Conservation (phyloP, 163 green algal species). For the Volvox carteri region DNA sequence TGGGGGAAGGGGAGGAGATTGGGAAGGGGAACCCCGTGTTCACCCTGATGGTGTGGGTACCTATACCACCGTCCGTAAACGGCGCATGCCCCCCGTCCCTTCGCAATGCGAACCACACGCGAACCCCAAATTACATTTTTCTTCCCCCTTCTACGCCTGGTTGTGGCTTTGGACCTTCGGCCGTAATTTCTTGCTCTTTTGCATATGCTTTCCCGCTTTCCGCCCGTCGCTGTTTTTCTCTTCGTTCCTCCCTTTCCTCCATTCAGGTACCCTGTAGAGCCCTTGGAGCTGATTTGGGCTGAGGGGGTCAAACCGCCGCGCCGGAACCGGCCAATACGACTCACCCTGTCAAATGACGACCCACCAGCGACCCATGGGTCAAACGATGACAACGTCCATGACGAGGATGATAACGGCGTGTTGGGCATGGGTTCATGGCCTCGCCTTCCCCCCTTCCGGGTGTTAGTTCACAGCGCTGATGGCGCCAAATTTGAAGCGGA, state of each 20-base stretch:
- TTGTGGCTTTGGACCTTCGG: too few species aligned
- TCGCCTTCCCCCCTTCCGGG: constrained; percentile 1
- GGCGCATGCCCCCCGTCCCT: too few species aligned
- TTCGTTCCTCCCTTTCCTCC: too few species aligned
- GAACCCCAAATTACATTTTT: too few species aligned
- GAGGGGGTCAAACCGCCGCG: not conserved
- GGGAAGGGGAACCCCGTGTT: not conserved
- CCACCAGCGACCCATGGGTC: not conserved
- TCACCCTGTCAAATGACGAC: constrained; percentile 24
- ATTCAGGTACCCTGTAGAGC: constrained; percentile 32
- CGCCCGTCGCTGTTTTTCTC: too few species aligned
- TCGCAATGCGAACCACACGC: too few species aligned
- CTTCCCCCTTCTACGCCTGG: too few species aligned
- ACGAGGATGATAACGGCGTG: not conserved
- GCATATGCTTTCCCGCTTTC: too few species aligned
- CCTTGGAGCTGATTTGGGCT: constrained; percentile 22
- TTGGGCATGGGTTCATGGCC: too few species aligned
- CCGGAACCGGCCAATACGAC: not conserved
- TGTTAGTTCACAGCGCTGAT: constrained; percentile 15
- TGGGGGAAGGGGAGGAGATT: not conserved
- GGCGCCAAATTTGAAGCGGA: not conserved
- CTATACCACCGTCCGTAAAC: too few species aligned
- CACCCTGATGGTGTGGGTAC: too few species aligned
- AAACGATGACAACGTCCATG: not conserved
- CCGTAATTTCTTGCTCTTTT: too few species aligned